Percentiles rank a stretch among this genome's conserved stretches.
These are phyloP conservation scores for Lasiosphaeria miniovina DNA, from an alignment of 495 filamentous ascomycete species.

Conservation along the genomic window DNA sequence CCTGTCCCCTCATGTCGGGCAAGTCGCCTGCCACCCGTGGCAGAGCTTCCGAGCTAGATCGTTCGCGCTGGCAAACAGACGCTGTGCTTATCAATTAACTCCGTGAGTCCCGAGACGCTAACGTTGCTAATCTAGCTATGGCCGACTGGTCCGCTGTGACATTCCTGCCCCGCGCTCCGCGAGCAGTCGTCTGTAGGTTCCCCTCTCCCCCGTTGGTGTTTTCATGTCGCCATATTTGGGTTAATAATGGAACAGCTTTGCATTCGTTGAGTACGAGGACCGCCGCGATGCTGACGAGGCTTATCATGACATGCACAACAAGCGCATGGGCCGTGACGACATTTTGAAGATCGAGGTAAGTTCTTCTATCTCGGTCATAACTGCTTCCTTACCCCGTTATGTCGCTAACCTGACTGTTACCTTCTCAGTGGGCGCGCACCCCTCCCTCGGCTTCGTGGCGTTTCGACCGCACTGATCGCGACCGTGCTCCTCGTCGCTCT, in stretches of 20 bases:
- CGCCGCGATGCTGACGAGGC: slow-evolving; percentile 98
- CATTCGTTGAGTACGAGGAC: slow-evolving; percentile 99
- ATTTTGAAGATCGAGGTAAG: slow-evolving; percentile 95
- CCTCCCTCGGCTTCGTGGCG: slow-evolving; percentile 98
- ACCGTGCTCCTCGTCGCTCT: slow-evolving; percentile 59
- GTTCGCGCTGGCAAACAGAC: slow-evolving; percentile 24
- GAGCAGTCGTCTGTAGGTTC: slow-evolving; percentile 86
- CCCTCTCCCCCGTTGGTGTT: slow-evolving; percentile 5
- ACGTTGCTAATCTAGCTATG: slow-evolving; percentile 67
- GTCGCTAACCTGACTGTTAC: slow-evolving; percentile 18
- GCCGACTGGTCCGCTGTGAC: slow-evolving; percentile 96
- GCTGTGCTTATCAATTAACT: slow-evolving; percentile 11
- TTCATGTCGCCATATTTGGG: neutral
- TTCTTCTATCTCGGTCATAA: neutral
- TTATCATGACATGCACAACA: slow-evolving; percentile 99
- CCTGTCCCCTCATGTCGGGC: slow-evolving; percentile 32
- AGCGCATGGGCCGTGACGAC: slow-evolving; percentile 94
- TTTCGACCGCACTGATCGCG: slow-evolving; percentile 65
- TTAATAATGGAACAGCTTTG: slow-evolving; percentile 62
- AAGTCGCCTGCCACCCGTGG: slow-evolving; percentile 17
- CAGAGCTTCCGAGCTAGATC: slow-evolving; percentile 20
- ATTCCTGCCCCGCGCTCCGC: slow-evolving; percentile 94
- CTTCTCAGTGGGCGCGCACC: slow-evolving; percentile 87
- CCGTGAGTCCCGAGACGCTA: slow-evolving; percentile 34
- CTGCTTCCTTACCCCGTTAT: neutral